Evolutionary conservation across 768 basidiomycete species (phyloP), one percentile per base, ranked within the genome.

Genomic region (Antrodiella citrinella): DNA sequence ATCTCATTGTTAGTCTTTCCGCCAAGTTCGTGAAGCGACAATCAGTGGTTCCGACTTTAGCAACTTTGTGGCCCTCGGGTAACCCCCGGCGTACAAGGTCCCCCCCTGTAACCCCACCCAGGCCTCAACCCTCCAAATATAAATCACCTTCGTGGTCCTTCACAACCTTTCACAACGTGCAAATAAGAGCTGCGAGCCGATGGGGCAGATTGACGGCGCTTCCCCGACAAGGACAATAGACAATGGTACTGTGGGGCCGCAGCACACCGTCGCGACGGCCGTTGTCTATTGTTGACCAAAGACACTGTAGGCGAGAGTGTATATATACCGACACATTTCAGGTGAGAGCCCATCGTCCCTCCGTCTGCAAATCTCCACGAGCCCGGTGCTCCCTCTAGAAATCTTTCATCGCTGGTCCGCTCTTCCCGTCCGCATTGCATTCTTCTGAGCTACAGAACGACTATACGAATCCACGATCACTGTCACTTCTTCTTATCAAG

Each of bases 331-430:
- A 10, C 21, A n/a, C 13, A 18, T 38, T 30, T 11, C 23, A 3
- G 23, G 21, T 40, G 3, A 1, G 13, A 3, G 30, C n/a, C 13
- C 46, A 30, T 46, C 49, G 51, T 54, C 53, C 49, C 53, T 45
- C 41, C 48, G 44, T 40, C 26, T 46, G 50, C 52, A 46, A 44
- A 47, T 30, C 15, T 21, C 44, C 43, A n/a, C 43, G 55, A 56
- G 55, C 55, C 52, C 26, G 55, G 55, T 53, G 55, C 55, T 56
- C 52, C 44, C 47, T 19, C 41, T 18, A 7, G 9, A 45, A 42
- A 22, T 47, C 23, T 42, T 44, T 42, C 41, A 26, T 40, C 23
- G 15, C 21, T 26, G 45, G 50, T 51, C 49, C 26, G 50, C 30
- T n/a, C n/a, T 38, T 26, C 47, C 51, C 43, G 23, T 52, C 50